These are phyloP conservation scores for Viola pubescens DNA, from an alignment of 441 rosid genomes.

Conservation along the genomic window DNA sequence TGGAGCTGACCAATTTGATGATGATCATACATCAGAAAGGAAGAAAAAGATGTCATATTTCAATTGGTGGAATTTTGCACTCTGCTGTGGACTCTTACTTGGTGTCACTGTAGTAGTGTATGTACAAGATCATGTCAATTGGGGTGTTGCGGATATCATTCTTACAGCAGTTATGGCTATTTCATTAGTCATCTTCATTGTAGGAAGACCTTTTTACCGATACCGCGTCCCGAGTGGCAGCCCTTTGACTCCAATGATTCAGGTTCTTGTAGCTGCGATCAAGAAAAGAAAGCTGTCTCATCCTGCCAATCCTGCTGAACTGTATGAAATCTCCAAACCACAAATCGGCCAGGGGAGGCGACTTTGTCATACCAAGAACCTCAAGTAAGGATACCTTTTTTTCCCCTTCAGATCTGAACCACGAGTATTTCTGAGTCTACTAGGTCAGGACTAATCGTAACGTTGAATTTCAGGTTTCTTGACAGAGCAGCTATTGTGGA, in stretches of 20 bases:
- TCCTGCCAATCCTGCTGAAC: conserved; percentile 41
- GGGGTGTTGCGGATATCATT: conserved; percentile 67
- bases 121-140: conserved; percentile 63
- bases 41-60: conserved; percentile 86
- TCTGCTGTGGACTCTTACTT: conserved; percentile 59
- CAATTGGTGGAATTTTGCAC: conserved; percentile 87
- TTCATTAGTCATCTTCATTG: conserved; percentile 51
- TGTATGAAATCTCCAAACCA: conserved; percentile 42
- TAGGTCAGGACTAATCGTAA: neutral
- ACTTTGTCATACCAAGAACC: conserved; percentile 55
- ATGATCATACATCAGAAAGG: conserved; percentile 58
- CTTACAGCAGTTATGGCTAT: conserved; percentile 54
- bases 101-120: conserved; percentile 75
- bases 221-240: conserved; percentile 61
- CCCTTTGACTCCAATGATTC: conserved; percentile 72
- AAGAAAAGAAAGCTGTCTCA: conserved; percentile 54
- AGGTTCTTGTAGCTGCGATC: conserved; percentile 68
- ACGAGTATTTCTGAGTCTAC: neutral
- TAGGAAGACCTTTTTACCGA: conserved; percentile 69
- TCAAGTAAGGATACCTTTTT: conserved; percentile 40
- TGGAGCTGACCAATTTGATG: conserved; percentile 94
- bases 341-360: conserved; percentile 35
- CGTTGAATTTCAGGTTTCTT: conserved; percentile 48
- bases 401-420: neutral
- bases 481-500: conserved; percentile 76